These are phyloP conservation scores for Cubamyces sp. DNA, from an alignment of 768 basidiomycete genomes.

Conservation along the genomic window DNA sequence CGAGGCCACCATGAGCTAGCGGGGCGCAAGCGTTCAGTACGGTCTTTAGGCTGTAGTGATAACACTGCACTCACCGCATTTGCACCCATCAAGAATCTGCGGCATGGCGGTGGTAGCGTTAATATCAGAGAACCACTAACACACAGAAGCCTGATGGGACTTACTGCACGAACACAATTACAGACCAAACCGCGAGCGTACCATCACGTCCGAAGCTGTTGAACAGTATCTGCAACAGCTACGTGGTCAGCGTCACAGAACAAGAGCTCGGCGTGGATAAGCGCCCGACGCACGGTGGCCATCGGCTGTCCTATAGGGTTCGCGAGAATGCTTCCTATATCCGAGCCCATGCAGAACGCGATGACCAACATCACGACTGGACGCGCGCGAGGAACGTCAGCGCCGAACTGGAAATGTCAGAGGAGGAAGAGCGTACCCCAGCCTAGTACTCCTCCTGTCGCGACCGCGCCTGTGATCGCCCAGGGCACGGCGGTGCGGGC, in stretches of 20 bases:
- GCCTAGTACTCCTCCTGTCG: conserved; percentile 53
- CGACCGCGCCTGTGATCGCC: conserved; percentile 58
- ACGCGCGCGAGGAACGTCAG: too few relatives aligned
- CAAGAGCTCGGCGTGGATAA: neutral
- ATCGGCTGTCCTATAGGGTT: conserved; percentile 58
- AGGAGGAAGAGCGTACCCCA: conserved; percentile 45
- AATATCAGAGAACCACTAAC: conserved; percentile 8
- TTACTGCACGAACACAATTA: conserved; percentile 39
- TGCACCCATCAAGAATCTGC: conserved; percentile 29
- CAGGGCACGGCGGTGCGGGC: conserved; percentile 64
- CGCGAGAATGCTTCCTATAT: conserved; percentile 43
- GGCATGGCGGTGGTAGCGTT: conserved; percentile 29
- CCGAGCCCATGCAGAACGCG: conserved; percentile 62
- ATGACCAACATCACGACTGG: conserved; percentile 58
- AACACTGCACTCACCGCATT: conserved; percentile 44
- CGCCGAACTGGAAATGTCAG: too few relatives aligned
- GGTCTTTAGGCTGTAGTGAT: conserved; percentile 23
- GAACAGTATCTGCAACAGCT: conserved; percentile 29
- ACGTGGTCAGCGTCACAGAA: too few relatives aligned
- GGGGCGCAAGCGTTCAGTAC: conserved; percentile 18
- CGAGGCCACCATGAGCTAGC: conserved; percentile 45
- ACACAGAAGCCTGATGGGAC: conserved; percentile 43
- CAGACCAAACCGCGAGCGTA: conserved; percentile 41
- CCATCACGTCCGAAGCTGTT: conserved; percentile 42
- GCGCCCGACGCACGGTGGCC: conserved; percentile 45